Base-by-base conservation (phyloP, 495 filamentous ascomycete species). In the Margaritispora aquatica region DNA sequence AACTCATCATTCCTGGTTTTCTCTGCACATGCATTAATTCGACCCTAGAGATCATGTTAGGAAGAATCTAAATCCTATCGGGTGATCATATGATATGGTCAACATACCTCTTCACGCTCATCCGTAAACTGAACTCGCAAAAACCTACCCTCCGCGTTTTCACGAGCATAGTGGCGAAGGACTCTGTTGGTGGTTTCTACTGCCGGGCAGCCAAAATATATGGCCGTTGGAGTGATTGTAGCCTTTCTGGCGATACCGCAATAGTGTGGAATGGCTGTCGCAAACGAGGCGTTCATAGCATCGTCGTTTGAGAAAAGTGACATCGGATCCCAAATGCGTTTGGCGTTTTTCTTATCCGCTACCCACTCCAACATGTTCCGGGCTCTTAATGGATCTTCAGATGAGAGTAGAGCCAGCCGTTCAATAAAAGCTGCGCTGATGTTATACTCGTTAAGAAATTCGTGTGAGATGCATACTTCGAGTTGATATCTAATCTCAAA, bases 81-180 rank as follows among this genome's bases (percentile, higher is more conserved):
- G n/a, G n/a, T n/a, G 10, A 21, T 24, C 13, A 7, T 22, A 9
- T 17, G 38, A 17, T 47, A 23, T 20, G 5, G 21, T 34, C 17
- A 31, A 69, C 36, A 75, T 73, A 51, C 75, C 74, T 76, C 70
- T 5, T 80, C 77, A 51, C 84, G 77, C 70, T 97, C 94, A 58
- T 97, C 94, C 0, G 85, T 87, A 67, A 99, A 97, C 59, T 91
- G 86, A 21, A 97, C 85, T 2, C 94, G 85, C n/a, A 98, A 75
- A 59, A 98, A 98, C 9, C 86, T 83, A 27, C 65, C 61, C 66
- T 96, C 90, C n/a, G 77, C 71, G 52, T 86, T 70, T 38, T 84
- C 71, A n/a, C 60, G 48, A 5, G 75, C 70, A 68, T 85, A 95
- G 10, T 85, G 77, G 34, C 94, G 81, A 26, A 96, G 80, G 2